These are phyloP conservation scores for Pilobolus umbonatus DNA, from an alignment of 192 early-diverging fungal species.

Conservation along the genomic window DNA sequence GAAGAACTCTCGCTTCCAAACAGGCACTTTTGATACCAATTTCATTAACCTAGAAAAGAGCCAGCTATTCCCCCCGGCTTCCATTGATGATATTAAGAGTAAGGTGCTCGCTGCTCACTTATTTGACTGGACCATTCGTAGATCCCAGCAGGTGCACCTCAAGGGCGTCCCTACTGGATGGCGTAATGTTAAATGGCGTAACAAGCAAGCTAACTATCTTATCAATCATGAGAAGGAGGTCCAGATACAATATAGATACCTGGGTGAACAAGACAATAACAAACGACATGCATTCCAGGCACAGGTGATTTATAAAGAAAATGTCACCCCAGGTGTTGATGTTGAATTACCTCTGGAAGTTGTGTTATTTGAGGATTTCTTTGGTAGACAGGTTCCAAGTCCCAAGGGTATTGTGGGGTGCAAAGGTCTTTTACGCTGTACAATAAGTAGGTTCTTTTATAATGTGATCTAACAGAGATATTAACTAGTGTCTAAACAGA, in stretches of 20 bases:
- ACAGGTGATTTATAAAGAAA: not conserved
- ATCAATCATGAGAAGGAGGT: conserved; percentile 28
- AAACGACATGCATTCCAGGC: conserved; percentile 10
- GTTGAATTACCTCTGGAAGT: conserved; percentile 12
- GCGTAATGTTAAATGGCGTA: conserved; percentile 47
- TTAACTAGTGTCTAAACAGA: too few relatives aligned
- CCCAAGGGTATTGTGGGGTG: conserved; percentile 21
- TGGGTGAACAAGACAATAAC: not conserved
- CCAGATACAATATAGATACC: conserved; percentile 44
- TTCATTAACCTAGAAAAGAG: conserved; percentile 37
- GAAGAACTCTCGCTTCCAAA: conserved; percentile 41
- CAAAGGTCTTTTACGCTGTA: conserved; percentile 38
- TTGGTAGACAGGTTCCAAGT: conserved; percentile 39
- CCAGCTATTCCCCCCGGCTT: conserved; percentile 6
- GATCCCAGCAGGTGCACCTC: conserved; percentile 38
- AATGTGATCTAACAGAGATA: not conserved
- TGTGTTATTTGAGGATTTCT: conserved; percentile 28
- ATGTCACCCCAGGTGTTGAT: not conserved
- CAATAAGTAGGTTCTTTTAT: conserved; percentile 34
- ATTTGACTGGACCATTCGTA: conserved; percentile 46
- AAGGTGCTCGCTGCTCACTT: conserved; percentile 29
- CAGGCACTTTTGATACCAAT: conserved; percentile 44
- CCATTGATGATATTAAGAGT: conserved; percentile 5
- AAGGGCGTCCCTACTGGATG: conserved; percentile 42
- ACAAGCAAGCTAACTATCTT: conserved; percentile 30